Base-by-base conservation (phyloP, 805 yeast species). In the Zygoascus ofunaensis region DNA sequence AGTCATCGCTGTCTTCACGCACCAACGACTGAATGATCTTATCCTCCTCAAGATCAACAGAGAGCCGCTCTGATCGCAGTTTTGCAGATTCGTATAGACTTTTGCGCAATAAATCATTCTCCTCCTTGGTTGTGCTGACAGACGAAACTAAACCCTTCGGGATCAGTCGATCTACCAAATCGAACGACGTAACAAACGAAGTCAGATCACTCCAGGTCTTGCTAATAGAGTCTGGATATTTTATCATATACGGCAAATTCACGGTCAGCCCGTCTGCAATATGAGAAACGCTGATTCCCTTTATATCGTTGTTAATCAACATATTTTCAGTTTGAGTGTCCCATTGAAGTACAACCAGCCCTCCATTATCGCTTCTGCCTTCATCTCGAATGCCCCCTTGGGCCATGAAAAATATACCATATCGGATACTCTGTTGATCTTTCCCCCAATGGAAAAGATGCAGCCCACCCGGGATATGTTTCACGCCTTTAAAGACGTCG, bases 391-490 rank as follows among this genome's bases (percentile, higher is more conserved):
- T n/a, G 15, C n/a, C 19, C 8, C 19, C 69, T 10, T 49, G 33
- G 21, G 71, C 62, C 5, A 33, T 32, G 64, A 53, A 57, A 58
- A 46, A 49, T 24, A 36, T 37, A 3, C 80, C 81, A 44, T 56
- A 51, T 45, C 69, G 64, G 51, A 64, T 59, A 52, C 65, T 74
- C 34, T 54, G 42, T 4, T 55, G 49, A 41, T 55, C 59, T 34
- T 59, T 58, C 0, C 76, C 72, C 60, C 73, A 69, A 57, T 80
- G 85, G 10, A 79, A 51, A 1, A 77, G 58, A 57, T 80, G 86
- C 0, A 69, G 39, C 0, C 85, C 85, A 3, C 56, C 46, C 0
- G 75, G 69, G 3, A 80, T 61, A 15, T 61, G 57, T 49, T 76
- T 77, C 49, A 80, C 66, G 1, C 85, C 85, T 45, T 59, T 63